Evolutionary conservation across 2,329 filamentous ascomycete species (phyloP).

Genomic region (Diaporthe vexans): DNA sequence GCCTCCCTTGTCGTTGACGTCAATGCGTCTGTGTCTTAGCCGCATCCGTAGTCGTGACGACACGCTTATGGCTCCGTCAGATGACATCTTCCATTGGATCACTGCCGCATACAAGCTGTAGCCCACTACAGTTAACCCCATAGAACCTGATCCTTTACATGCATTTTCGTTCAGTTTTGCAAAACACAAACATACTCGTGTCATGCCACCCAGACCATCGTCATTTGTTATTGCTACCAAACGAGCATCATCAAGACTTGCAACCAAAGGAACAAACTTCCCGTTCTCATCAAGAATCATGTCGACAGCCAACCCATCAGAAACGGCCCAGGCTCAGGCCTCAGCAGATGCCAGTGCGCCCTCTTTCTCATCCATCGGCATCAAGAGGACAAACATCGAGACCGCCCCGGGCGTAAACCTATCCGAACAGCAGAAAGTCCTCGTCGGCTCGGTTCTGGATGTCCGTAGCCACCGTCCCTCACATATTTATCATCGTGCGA

Average conservation of each 20-base stretch:
- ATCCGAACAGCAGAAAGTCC: conserved; percentile 62
- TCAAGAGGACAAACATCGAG: conserved; percentile 69
- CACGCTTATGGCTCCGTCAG: background rate
- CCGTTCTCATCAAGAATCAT: conserved; percentile 43
- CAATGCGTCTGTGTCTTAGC: background rate
- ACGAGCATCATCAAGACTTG: background rate
- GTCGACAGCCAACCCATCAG: conserved; percentile 47
- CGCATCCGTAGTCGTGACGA: conserved; percentile 34
- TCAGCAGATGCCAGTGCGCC: conserved; percentile 38
- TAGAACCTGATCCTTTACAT: too few species aligned
- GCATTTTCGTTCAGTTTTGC: too few species aligned
- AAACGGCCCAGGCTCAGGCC: conserved; percentile 47
- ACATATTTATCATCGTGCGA: background rate
- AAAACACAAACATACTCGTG: background rate
- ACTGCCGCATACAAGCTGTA: background rate
- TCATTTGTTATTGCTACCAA: background rate
- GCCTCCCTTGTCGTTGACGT: conserved; percentile 21
- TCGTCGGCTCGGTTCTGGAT: conserved; percentile 72
- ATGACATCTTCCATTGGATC: conserved; percentile 11
- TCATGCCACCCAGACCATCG: conserved; percentile 36
- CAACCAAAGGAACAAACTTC: background rate
- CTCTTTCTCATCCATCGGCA: conserved; percentile 51
- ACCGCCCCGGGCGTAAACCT: conserved; percentile 65
- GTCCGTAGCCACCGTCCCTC: conserved; percentile 46
- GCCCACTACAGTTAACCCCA: accelerated